Evolutionary conservation across 75 land plant species (phyloP).

Genomic region (Selaginella moellendorffii): DNA sequence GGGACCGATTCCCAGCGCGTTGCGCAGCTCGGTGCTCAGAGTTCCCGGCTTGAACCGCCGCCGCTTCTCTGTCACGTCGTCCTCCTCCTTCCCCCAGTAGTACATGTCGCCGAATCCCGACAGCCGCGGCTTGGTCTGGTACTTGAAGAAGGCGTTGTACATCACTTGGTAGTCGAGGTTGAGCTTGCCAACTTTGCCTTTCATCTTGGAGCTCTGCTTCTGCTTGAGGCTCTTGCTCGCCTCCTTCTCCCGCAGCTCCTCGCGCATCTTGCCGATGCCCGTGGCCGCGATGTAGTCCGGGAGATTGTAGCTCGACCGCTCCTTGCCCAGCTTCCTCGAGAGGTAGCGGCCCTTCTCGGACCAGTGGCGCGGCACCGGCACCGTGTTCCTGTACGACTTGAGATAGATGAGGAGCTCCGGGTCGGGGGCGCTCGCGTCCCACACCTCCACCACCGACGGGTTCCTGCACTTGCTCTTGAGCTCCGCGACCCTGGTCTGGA

Average conservation of each 20-base stretch:
- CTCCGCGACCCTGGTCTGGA: background rate
- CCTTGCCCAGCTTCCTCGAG: background rate
- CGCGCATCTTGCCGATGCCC: background rate
- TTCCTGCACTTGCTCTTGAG: background rate
- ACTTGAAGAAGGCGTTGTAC: background rate
- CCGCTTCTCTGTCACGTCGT: background rate
- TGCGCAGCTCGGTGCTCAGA: background rate
- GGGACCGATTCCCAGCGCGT: background rate
- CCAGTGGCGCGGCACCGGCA: conserved; percentile 3
- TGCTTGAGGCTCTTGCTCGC: background rate
- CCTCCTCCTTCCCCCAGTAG: background rate
- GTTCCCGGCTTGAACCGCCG: background rate
- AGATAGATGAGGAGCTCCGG: background rate
- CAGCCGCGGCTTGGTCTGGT: background rate
- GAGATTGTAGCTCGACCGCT: background rate
- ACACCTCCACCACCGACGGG: background rate
- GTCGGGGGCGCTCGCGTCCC: conserved; percentile 6
- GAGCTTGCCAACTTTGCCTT: background rate
- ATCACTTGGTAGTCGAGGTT: background rate
- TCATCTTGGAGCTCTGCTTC: background rate
- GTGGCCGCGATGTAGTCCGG: background rate
- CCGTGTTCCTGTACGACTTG: conserved; percentile 5
- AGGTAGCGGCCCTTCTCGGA: background rate
- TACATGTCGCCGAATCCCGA: background rate
- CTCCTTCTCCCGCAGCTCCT: background rate